These are phyloP conservation scores for Yamadazyma triangularis DNA, from an alignment of 1,139 yeast species.

Conservation along the genomic window DNA sequence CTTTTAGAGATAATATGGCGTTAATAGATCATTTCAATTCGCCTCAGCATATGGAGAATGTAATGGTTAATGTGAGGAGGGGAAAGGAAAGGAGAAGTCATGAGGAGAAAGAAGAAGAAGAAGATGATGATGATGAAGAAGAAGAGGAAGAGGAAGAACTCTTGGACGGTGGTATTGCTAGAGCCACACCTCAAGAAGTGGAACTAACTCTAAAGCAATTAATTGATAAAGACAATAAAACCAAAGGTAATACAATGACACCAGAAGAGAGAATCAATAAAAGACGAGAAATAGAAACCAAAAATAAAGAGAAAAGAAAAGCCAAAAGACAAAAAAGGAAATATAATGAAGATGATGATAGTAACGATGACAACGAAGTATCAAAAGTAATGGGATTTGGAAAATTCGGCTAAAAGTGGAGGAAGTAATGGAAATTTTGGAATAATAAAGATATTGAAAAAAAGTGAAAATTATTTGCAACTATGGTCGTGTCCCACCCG, in stretches of 20 bases:
- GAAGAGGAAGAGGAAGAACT: slow-evolving; percentile 24
- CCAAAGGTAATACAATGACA: slow-evolving; percentile 12
- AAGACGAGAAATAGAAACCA: slow-evolving; percentile 38
- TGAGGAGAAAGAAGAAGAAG: too few species aligned
- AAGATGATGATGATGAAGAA: slow-evolving; percentile 21
- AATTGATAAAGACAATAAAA: slow-evolving; percentile 20
- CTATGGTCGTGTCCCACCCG: slow-evolving; percentile 3
- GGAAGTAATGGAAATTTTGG: too few species aligned
- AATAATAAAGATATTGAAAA: too few species aligned
- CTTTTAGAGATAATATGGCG: slow-evolving; percentile 77
- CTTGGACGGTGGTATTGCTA: slow-evolving; percentile 28
- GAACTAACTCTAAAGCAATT: slow-evolving; percentile 29
- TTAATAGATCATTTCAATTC: slow-evolving; percentile 82
- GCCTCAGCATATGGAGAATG: slow-evolving; percentile 47
- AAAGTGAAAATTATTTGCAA: slow-evolving; percentile 32
- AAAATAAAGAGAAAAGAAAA: slow-evolving; percentile 17
- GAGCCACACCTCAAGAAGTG: slow-evolving; percentile 30
- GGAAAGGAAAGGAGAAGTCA: slow-evolving; percentile 20
- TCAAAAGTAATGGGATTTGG: slow-evolving; percentile 58
- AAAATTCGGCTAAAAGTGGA: too few species aligned
- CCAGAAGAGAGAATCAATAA: slow-evolving; percentile 42
- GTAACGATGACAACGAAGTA: slow-evolving; percentile 21
- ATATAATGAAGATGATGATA: slow-evolving; percentile 2
- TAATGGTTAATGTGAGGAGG: slow-evolving; percentile 7
- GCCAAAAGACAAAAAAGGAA: slow-evolving; percentile 23